Percentiles rank a stretch among this genome's conserved stretches.
phyloP scores from a whole-genome alignment of 2,329 filamentous ascomycete species.

The Chrysoporthe deuterocubensis region DNA sequence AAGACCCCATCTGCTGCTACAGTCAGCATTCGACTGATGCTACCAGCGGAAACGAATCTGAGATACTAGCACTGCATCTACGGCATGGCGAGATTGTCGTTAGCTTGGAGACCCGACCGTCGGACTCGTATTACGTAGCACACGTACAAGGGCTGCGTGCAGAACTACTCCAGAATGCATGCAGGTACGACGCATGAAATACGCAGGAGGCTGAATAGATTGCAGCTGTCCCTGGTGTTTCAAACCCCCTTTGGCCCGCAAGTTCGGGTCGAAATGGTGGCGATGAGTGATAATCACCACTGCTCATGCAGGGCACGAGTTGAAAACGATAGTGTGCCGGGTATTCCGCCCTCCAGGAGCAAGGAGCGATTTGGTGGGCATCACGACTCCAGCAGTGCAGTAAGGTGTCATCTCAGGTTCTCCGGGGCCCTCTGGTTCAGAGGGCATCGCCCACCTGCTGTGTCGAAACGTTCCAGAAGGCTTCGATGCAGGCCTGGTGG shows the following conservation, averaged over 20 bases:
- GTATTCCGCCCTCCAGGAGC: neutral
- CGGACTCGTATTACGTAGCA: conserved; percentile 6
- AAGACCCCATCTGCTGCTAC: neutral
- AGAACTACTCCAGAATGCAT: neutral
- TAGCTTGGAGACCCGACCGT: too few relatives aligned
- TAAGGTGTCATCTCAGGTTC: neutral
- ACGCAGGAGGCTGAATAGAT: conserved; percentile 13
- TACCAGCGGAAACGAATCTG: neutral
- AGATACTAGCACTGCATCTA: neutral
- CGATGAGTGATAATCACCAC: conserved; percentile 1
- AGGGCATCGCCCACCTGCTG: neutral
- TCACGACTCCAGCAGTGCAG: neutral
- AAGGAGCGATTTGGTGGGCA: neutral
- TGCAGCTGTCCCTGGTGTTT: conserved; percentile 14
- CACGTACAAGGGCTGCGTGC: neutral
- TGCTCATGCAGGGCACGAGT: neutral
- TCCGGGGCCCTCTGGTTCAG: neutral
- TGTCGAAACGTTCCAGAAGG: conserved; percentile 27
- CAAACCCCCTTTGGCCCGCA: conserved; percentile 1
- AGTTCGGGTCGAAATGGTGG: neutral
- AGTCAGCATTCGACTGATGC: neutral
- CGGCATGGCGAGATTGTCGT: neutral
- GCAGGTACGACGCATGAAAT: conserved; percentile 14
- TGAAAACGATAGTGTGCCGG: neutral
- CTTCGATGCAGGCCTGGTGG: conserved; percentile 1